Evolutionary conservation across 352 stramenopile genomes (phyloP), one percentile per base, ranked within the genome.

Genomic region (Phytophthora litchii): DNA sequence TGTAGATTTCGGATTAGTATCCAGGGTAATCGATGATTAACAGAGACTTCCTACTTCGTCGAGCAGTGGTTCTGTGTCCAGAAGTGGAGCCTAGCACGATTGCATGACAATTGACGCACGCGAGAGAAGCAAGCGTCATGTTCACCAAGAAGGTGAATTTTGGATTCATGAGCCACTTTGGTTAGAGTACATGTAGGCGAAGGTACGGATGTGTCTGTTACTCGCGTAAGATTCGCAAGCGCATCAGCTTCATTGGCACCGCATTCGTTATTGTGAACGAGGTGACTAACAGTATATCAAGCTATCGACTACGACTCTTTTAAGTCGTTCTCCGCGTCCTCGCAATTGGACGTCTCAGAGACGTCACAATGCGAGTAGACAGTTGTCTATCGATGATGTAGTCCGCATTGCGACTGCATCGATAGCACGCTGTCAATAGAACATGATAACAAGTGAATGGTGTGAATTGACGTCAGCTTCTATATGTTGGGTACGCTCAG

Each of bases 21-120:
- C n/a, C n/a, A n/a, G n/a, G n/a, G n/a, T n/a, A n/a, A n/a, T n/a
- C n/a, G n/a, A n/a, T n/a, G n/a, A n/a, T n/a, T n/a, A n/a, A n/a
- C n/a, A n/a, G n/a, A n/a, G n/a, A n/a, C n/a, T n/a, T n/a, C n/a
- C n/a, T n/a, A n/a, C 43, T 65, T 31, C 5, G 70, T 6, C 21
- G 55, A 20, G 71, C 70, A 35, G 53, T 60, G 49, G 67, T 36
- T 56, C 69, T 42, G 17, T 44, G 21, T 40, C 59, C 19, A 59
- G 51, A 75, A 10, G 45, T 75, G 25, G 38, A 63, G 10, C 64
- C 71, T 1, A 84, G 70, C 17, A 1, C 19, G 68, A 72, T 47
- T 72, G 64, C 57, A 46, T 55, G 14, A 40, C 38, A 2, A 60
- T 60, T 17, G 57, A 65, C n/a, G 36, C 23, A 34, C 27, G 19